Evolutionary conservation across 2,329 filamentous ascomycete species (phyloP), one percentile per base, ranked within the genome.

Genomic region (Cladophialophora psammophila): DNA sequence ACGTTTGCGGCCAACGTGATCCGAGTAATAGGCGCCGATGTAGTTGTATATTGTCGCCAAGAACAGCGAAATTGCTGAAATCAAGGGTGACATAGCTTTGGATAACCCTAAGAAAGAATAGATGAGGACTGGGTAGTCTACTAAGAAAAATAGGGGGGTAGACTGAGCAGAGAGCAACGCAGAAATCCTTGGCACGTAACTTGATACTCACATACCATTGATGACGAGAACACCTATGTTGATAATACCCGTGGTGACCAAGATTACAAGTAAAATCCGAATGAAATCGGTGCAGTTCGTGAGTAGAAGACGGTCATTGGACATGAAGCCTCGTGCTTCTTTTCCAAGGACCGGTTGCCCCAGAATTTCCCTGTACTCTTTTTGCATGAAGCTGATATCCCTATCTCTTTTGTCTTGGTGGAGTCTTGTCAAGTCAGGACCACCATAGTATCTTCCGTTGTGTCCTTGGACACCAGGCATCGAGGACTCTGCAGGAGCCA

Each of bases 371-470:
- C 15, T 9, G 35, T 38, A 58, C 13, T 58, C 55, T 15, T 18
- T 36, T 40, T 40, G 7, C 13, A 34, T 34, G 12, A 40, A 40
- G 15, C 18, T 31, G 35, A 12, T 26, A n/a, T 36, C 18, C 5
- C 35, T 20, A 26, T 58, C 32, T 20, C 35, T 13, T 40, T 40
- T 40, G 36, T 40, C 36, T 40, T 40, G 36, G 36, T 40, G 36
- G 3, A 40, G 36, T 20, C 10, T 38, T 20, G n/a, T n/a, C n/a
- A n/a, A n/a, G 31, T 18, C 15, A 85, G 67, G 0, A 84, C 78
- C 15, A 71, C 60, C 72, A 78, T 80, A 0, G 84, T 83, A 63
- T 85, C 80, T 1, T 82, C 79, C 0, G 75, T 71, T 12, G 76
- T 76, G 0, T 81, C 83, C 63, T 83, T 81, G 0, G 78, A 78